Evolutionary conservation across 1,284 basidiomycete species (phyloP), one percentile per base, ranked within the genome.

Genomic region (Malassezia sympodialis): DNA sequence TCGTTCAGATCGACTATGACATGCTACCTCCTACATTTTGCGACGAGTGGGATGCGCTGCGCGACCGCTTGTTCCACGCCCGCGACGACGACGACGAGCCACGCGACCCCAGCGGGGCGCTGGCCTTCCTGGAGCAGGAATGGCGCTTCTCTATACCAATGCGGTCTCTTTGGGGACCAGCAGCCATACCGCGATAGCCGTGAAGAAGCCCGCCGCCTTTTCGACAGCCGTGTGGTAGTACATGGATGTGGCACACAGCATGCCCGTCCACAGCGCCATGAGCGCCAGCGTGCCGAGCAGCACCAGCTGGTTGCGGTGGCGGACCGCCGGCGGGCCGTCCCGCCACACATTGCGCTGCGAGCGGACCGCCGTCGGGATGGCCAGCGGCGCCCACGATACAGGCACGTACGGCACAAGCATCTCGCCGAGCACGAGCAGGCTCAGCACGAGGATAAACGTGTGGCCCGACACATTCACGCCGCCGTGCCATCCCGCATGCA

Each of bases 391-490:
- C 14, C 57, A 30, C 26, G 56, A n/a, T 46, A 32, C 78, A 72
- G 52, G 78, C 67, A 76, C 30, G 21, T 72, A 76, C 1, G 78
- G 77, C 1, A 76, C 74, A 15, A 93, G 73, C 72, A 90, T 87
- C 67, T 90, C 83, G 1, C 82, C 79, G 35, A 94, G 80, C 71
- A 94, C 84, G 17, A 94, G 78, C 8, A 81, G 78, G n/a, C 84
- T 81, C 77, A 94, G 82, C 1, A 86, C 86, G 63, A 96, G 81
- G 59, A 98, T 81, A 78, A 96, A 96, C 24, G 90, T 81, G 73
- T 98, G 93, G 2, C 91, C 91, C 0, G 88, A 91, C 12, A 96
- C 83, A 69, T 98, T 93, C 74, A 94, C 90, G 0, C 91, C 91
- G 58, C 81, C 83, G 68, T 82, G 81, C 63, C 88, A 75, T 6